Conservation (phyloP, 1,284 basidiomycete genomes). For the Fomes fomentarius region DNA sequence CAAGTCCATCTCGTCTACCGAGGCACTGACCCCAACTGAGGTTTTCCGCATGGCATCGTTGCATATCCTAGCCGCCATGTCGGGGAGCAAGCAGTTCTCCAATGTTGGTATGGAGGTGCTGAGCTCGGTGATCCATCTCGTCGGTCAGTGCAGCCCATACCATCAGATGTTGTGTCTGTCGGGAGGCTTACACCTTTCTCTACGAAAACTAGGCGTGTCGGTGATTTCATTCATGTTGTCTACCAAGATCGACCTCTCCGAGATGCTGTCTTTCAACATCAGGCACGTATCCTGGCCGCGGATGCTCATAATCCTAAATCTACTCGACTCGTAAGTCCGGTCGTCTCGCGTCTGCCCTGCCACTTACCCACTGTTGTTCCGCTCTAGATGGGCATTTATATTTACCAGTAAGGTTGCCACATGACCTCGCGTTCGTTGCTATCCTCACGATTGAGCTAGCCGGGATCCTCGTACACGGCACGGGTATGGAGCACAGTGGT, state of each 20-base stretch:
- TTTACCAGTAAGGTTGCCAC: constrained; percentile 34
- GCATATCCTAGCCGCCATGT: neutral
- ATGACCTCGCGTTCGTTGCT: neutral
- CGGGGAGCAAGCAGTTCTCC: constrained; percentile 24
- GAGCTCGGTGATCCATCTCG: constrained; percentile 31
- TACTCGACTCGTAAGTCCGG: constrained; percentile 35
- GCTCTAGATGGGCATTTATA: constrained; percentile 35
- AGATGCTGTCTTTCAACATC: constrained; percentile 28
- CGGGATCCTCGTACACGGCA: constrained; percentile 41
- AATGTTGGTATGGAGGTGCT: constrained; percentile 30
- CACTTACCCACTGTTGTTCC: neutral
- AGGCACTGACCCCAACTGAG: too few relatives aligned
- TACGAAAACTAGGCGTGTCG: constrained; percentile 39
- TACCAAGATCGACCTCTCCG: constrained; percentile 27
- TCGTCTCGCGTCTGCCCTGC: neutral
- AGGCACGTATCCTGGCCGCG: constrained; percentile 30
- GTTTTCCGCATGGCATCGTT: neutral
- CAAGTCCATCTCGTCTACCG: too few relatives aligned
- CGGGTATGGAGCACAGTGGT: constrained; percentile 37
- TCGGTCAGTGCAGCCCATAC: constrained; percentile 31
- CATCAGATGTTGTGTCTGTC: too few relatives aligned
- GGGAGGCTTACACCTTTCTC: too few relatives aligned
- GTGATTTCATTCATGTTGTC: constrained; percentile 35
- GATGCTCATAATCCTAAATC: constrained; percentile 32
- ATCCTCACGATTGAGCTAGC: constrained; percentile 24